Evolutionary conservation across 345 rosid species (phyloP).

Genomic region (Mallotus nudiflorus): DNA sequence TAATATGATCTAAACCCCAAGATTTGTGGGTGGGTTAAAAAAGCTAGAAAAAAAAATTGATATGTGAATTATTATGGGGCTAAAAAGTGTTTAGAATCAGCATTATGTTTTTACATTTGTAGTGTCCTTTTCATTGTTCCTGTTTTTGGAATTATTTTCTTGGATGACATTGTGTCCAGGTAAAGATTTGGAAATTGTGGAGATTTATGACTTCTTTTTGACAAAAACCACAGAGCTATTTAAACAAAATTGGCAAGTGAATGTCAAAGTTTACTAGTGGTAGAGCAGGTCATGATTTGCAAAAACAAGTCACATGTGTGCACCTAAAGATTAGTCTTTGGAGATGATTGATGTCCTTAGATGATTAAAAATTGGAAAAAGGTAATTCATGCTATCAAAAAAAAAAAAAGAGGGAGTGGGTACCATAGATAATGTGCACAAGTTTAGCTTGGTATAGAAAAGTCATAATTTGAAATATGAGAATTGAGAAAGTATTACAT

Average conservation of each 20-base stretch:
- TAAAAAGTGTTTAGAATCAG: slow-evolving; percentile 1
- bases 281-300: slow-evolving; percentile 27
- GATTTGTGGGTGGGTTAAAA: neutral
- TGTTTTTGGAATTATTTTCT: slow-evolving; percentile 5
- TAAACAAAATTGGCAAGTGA: too few species aligned
- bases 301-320: slow-evolving; percentile 24
- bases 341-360: too few species aligned
- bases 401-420: too few species aligned
- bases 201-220: slow-evolving; percentile 28
- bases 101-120: slow-evolving; percentile 18
- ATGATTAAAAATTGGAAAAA: neutral
- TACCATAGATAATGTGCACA: too few species aligned
- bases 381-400: neutral
- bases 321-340: too few species aligned
- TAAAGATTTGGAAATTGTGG: slow-evolving; percentile 17
- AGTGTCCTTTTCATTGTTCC: slow-evolving; percentile 21
- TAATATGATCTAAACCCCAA: neutral
- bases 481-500: too few species aligned
- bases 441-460: too few species aligned
- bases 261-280: slow-evolving; percentile 32
- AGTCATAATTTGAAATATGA: too few species aligned
- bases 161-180: slow-evolving; percentile 21
- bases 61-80: neutral
- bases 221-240: slow-evolving; percentile 18
- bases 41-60: neutral